Evolutionary conservation across 2,329 filamentous ascomycete species (phyloP), one percentile per base, ranked within the genome.

Genomic region (Botrytis pseudocinerea): DNA sequence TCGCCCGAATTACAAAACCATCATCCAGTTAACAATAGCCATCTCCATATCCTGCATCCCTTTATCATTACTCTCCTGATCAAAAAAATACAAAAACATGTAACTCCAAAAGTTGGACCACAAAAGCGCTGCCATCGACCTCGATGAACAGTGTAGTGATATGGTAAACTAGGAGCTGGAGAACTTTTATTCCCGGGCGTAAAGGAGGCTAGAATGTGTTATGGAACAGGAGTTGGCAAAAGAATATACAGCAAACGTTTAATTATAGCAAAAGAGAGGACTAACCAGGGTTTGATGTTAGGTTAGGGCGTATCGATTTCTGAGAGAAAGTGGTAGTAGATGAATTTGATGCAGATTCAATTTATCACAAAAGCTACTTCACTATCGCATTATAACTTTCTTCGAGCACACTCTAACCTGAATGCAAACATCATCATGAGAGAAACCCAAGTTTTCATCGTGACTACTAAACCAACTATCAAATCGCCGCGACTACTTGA

Each of bases 181-280:
- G 25, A 51, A 14, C 48, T 12, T 51, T 25, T 51, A 9, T 14
- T 25, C 22, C 4, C 4, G 5, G 25, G 4, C 25, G 10, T 51
- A 51, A 0, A 51, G 6, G 4, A n/a, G 4, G 4, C n/a, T n/a
- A 4, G 4, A 12, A 51, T 14, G 4, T 6, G 1, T 5, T 14
- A 51, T 51, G 5, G 10, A 51, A 51, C 10, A 25, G 9, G 0
- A 48, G 10, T 22, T 8, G 4, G 2, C 9, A 25, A 48, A 0
- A 4, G 8, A 10, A 10, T 0, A 25, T 22, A 1, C 1, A 48
- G 46, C 22, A 51, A 25, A 3, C 22, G 1, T 4, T 51, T 51
- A 3, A 32, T 3, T 32, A 5, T 20, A 10, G 10, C 22, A 51
- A 25, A 25, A 22, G 22, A 14, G 46, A 51, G 20, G 4, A 4